Percentiles rank a stretch among this genome's conserved stretches.
These are phyloP conservation scores for Penicillium taxi DNA, from an alignment of 495 filamentous ascomycete genomes.

Conservation along the genomic window DNA sequence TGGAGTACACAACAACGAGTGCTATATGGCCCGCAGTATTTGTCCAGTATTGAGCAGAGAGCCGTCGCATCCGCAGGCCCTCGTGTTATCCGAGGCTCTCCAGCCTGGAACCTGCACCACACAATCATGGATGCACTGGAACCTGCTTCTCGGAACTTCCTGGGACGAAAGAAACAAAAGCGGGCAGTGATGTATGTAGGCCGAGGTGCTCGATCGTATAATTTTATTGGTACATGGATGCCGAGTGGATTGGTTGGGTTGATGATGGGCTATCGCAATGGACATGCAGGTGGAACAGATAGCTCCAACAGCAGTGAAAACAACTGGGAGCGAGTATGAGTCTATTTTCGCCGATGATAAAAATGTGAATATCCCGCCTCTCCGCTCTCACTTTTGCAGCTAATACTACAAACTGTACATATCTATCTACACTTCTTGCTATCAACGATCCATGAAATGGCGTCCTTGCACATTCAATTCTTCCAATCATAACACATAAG, in stretches of 20 bases:
- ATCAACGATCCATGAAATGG: too few species aligned
- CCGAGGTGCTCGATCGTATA: conserved; percentile 71
- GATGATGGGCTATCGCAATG: conserved; percentile 74
- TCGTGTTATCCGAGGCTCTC: conserved; percentile 51
- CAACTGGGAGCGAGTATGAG: conserved; percentile 31
- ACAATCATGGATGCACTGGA: conserved; percentile 82
- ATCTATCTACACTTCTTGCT: too few species aligned
- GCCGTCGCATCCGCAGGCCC: conserved; percentile 36
- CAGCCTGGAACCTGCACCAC: conserved; percentile 67
- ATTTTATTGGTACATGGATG: conserved; percentile 77
- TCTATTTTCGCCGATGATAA: background rate
- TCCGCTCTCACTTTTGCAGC: background rate
- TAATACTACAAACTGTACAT: background rate
- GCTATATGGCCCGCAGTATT: conserved; percentile 35
- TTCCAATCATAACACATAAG: too few species aligned
- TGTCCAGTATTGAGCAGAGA: conserved; percentile 38
- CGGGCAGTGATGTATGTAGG: conserved; percentile 62
- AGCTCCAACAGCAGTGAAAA: conserved; percentile 32
- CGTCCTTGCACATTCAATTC: too few species aligned
- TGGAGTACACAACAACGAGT: conserved; percentile 53
- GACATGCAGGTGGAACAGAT: conserved; percentile 9
- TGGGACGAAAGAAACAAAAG: conserved; percentile 33
- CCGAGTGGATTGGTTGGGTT: conserved; percentile 69
- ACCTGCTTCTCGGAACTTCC: conserved; percentile 27
- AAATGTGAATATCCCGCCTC: background rate